Percentiles rank a stretch among this genome's conserved stretches.
Conservation (phyloP, 306 rosid genomes). For the Cucurbita argyrosperma region DNA sequence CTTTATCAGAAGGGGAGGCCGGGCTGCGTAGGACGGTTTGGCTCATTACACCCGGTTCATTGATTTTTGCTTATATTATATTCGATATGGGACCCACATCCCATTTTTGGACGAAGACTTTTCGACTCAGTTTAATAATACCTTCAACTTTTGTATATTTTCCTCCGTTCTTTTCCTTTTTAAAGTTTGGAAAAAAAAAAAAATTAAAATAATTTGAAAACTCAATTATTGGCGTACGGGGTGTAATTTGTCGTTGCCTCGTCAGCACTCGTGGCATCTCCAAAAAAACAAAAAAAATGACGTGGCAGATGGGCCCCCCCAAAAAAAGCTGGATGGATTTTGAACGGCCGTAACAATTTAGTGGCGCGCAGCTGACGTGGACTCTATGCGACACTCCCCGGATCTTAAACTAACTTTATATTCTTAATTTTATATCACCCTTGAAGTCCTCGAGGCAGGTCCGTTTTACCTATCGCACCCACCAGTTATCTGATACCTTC, state of each 20-base stretch:
- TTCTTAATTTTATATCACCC: conserved; percentile 9
- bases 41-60: too few relatives aligned
- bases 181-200: background rate
- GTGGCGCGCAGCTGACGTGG: conserved; percentile 23
- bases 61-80: too few relatives aligned
- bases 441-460: conserved; percentile 48
- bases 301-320: background rate
- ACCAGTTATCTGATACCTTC: background rate
- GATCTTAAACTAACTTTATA: conserved; percentile 25
- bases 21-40: too few relatives aligned
- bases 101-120: too few relatives aligned
- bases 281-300: background rate
- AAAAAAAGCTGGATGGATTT: background rate
- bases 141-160: too few relatives aligned
- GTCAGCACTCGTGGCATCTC: background rate
- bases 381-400: conserved; percentile 13
- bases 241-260: background rate
- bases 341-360: background rate
- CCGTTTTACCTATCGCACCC: background rate
- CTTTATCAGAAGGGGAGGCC: too few relatives aligned
- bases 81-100: too few relatives aligned
- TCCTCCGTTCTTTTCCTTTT: background rate
- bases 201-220: background rate
- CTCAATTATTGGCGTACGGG: background rate
- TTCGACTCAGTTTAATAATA: too few relatives aligned